Base-by-base conservation (phyloP, 345 rosid genomes). In the Lenwebbia sp. region DNA sequence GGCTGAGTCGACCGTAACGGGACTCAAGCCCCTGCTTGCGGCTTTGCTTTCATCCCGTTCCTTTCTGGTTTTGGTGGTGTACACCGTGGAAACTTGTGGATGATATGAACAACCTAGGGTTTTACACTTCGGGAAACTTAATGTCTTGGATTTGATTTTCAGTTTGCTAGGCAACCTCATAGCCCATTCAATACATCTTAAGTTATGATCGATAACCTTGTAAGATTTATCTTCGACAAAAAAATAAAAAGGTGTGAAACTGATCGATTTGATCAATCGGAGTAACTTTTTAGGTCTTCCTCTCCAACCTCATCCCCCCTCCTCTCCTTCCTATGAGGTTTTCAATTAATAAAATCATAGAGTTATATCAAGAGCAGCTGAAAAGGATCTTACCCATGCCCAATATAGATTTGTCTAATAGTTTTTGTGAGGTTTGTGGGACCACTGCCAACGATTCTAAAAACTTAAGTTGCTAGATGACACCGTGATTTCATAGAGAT, bases 11-110 rank as follows among this genome's bases (percentile, higher is more conserved):
- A 74, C 13, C 47, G 84, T 83, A 26, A 88, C 89, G 86, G 88
- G 87, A 85, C 88, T 86, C 83, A 13, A 86, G 88, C 91, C 84
- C 88, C 89, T n/a, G 89, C 91, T 56, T 75, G 57, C 84, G 28
- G 88, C 40, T 70, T 70, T 70, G 78, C 78, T 86, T 87, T 60
- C 19, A 14, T 30, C 86, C 88, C 87, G 83, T 85, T 54, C 85
- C 82, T 85, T 89, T 51, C 82, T 25, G 57, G 57, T 50, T 83
- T 44, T n/a, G 37, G 26, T 41, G 70, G 55, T 37, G 54, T 33
- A 37, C 22, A 70, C 23, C 4, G 9, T 25, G 25, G 40, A 70
- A 70, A 2, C 2, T 70, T 70, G 25, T 4, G 47, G 78, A 70
- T 70, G 26, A 19, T 19, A 70, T 70, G 25, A 70, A 37, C 47